phyloP scores from a whole-genome alignment of 2,329 filamentous ascomycete genomes.

The Pseudocercospora fijiensis region DNA sequence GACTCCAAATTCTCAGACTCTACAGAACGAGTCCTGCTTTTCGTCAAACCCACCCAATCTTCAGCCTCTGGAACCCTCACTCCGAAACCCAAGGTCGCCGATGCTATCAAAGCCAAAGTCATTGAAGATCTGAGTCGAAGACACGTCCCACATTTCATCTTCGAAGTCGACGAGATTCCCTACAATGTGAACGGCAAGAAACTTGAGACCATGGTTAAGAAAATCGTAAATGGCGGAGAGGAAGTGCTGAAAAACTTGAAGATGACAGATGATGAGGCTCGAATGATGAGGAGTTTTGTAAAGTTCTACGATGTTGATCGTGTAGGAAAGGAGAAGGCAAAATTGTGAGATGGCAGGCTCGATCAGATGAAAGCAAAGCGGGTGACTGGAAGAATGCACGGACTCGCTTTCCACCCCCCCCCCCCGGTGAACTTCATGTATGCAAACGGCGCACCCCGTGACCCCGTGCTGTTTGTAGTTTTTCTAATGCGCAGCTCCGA shows the following conservation, averaged over 20 bases:
- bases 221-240: conserved; percentile 11
- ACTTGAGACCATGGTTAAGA: conserved; percentile 15
- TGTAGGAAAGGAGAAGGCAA: background rate
- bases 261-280: conserved; percentile 16
- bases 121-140: conserved; percentile 14
- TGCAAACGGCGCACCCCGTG: background rate
- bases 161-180: conserved; percentile 14
- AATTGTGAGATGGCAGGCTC: background rate
- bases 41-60: conserved; percentile 39
- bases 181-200: conserved; percentile 20
- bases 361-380: background rate
- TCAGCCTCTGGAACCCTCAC: background rate
- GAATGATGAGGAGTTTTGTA: conserved; percentile 14
- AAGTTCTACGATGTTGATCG: conserved; percentile 16
- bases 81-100: background rate
- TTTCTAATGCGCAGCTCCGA: too few species aligned
- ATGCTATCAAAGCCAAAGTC: conserved; percentile 7
- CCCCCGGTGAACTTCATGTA: background rate
- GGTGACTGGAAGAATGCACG: background rate
- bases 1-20: conserved; percentile 39
- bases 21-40: conserved; percentile 58
- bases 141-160: conserved; percentile 18
- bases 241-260: conserved; percentile 16
- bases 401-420: background rate
- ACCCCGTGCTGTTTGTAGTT: too few species aligned